These are phyloP conservation scores for Picea glauca DNA, from an alignment of 75 land plant genomes.

Conservation along the genomic window DNA sequence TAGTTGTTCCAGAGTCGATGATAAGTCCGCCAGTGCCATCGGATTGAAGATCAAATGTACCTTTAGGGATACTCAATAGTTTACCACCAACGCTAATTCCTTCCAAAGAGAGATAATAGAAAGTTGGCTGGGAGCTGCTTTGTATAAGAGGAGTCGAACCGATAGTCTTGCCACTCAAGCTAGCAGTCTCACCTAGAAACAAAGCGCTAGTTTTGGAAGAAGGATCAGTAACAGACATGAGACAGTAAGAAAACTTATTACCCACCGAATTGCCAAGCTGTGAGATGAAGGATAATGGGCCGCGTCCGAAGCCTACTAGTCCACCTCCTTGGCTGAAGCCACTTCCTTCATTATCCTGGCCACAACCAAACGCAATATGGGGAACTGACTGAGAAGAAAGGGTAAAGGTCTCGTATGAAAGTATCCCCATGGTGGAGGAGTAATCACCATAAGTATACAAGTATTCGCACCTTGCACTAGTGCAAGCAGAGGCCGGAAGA, in stretches of 20 bases:
- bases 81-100: neutral
- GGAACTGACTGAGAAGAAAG: neutral
- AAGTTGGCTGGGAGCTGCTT: neutral
- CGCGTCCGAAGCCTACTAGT: constrained; percentile 22
- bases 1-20: constrained; percentile 7
- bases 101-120: constrained; percentile 8
- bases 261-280: constrained; percentile 20
- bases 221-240: constrained; percentile 6
- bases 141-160: neutral
- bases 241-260: constrained; percentile 25
- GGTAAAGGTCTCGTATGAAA: constrained; percentile 33
- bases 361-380: constrained; percentile 24
- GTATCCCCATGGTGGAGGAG: constrained; percentile 31
- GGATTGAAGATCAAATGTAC: neutral
- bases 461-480: constrained; percentile 12
- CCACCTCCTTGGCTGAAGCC: constrained; percentile 26
- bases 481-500: constrained; percentile 8
- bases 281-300: constrained; percentile 20
- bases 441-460: constrained; percentile 35
- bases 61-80: neutral
- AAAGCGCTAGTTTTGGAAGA: neutral
- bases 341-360: constrained; percentile 31
- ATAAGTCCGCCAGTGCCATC: constrained; percentile 1
- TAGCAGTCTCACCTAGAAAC: constrained; percentile 13
- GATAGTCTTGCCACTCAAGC: neutral